Conservation (phyloP, 1,139 yeast genomes). For the Geotrichum candidum region DNA sequence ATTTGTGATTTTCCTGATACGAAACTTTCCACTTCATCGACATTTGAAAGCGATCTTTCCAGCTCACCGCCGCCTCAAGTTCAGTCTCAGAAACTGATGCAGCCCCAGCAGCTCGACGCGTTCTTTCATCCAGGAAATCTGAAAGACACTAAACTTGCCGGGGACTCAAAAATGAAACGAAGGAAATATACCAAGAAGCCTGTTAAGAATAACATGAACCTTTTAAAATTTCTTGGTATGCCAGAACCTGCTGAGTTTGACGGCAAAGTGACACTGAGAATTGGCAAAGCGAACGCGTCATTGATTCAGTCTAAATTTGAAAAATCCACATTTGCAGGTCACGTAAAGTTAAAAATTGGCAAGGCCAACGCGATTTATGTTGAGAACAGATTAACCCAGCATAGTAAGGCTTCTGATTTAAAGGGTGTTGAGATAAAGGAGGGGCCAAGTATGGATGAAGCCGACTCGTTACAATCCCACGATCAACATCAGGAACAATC, state of each 20-base stretch:
- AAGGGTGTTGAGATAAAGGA: not conserved
- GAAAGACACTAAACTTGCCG: not conserved
- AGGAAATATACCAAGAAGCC: not conserved
- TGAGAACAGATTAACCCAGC: not conserved
- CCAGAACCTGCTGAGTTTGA: conserved; percentile 1
- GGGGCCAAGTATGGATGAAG: not conserved
- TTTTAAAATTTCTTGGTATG: not conserved
- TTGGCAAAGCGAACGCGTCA: conserved; percentile 2
- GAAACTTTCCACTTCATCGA: not conserved
- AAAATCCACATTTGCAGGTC: not conserved
- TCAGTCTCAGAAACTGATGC: not conserved
- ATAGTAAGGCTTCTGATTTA: not conserved
- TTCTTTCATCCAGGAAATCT: not conserved
- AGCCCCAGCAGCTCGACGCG: not conserved
- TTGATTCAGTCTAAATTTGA: not conserved
- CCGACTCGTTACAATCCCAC: not conserved
- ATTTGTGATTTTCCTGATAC: not conserved
- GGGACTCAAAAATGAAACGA: not conserved
- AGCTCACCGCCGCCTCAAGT: not conserved
- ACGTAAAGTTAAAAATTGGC: not conserved
- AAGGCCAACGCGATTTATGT: not conserved
- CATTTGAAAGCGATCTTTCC: not conserved
- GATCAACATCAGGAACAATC: not conserved
- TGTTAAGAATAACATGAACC: not conserved
- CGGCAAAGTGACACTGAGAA: conserved; percentile 6